Evolutionary conservation across 805 yeast genomes (phyloP).

Genomic region (Suhomyces pyralidae): DNA sequence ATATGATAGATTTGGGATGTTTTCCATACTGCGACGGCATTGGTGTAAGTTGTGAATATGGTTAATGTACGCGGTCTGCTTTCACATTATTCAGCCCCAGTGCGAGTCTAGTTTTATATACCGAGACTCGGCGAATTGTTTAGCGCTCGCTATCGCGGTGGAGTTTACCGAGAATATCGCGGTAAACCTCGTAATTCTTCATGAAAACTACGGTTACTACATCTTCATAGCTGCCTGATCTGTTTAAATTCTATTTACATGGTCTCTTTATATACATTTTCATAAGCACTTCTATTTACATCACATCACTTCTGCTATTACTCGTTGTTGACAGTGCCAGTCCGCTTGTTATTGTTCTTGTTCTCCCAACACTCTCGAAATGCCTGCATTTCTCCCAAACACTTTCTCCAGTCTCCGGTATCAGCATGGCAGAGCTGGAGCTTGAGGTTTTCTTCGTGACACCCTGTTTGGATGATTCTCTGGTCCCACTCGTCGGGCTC

Average conservation of each 20-base stretch:
- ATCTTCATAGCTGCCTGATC: no score
- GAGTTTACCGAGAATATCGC: no score
- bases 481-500: constrained; percentile 49
- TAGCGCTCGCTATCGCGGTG: no score
- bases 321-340: constrained; percentile 34
- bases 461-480: constrained; percentile 43
- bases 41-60: not conserved
- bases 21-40: constrained; percentile 5
- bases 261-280: not conserved
- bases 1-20: constrained; percentile 8
- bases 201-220: not conserved
- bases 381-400: constrained; percentile 46
- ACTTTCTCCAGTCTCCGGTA: constrained; percentile 43
- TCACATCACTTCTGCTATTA: no score
- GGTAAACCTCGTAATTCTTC: no score
- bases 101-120: no score
- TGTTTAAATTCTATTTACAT: no score
- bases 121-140: no score
- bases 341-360: constrained; percentile 54
- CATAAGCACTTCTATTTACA: not conserved
- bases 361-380: constrained; percentile 63
- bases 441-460: constrained; percentile 39
- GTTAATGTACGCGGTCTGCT: no score
- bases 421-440: constrained; percentile 46
- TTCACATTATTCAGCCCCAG: no score